Conservation (phyloP, 2,329 filamentous ascomycete genomes). For the Zymoseptoria pseudotritici region DNA sequence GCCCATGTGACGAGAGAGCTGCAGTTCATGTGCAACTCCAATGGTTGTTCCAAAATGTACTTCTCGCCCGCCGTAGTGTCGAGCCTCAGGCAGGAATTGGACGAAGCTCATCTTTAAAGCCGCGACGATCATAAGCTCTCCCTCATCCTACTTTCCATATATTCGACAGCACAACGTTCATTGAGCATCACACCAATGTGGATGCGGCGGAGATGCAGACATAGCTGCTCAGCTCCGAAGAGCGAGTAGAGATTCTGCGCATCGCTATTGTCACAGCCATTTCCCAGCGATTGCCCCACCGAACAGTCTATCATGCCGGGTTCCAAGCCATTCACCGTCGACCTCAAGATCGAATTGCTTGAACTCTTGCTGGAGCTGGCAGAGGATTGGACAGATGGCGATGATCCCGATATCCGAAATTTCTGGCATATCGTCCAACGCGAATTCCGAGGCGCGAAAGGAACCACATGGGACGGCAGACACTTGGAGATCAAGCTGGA, state of each 20-base stretch:
- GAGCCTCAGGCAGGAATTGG: neutral
- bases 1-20: neutral
- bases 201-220: neutral
- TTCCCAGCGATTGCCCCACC: neutral
- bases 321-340: slow-evolving; percentile 8
- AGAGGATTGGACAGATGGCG: neutral
- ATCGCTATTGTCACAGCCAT: neutral
- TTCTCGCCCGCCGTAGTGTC: neutral
- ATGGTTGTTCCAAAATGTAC: neutral
- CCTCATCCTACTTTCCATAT: neutral
- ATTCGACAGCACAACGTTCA: neutral
- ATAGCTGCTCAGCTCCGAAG: neutral
- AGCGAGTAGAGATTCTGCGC: neutral
- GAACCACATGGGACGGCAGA: slow-evolving; percentile 7
- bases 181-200: neutral
- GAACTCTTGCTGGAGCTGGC: slow-evolving; percentile 8
- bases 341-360: slow-evolving; percentile 9
- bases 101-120: neutral
- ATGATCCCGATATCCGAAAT: slow-evolving; percentile 8
- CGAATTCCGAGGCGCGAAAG: slow-evolving; percentile 7
- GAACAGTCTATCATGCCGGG: slow-evolving; percentile 1
- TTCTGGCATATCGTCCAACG: slow-evolving; percentile 10
- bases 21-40: neutral
- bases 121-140: neutral
- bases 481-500: slow-evolving; percentile 10